These are phyloP conservation scores for Chrysanthemum lavandulifolium DNA, from an alignment of 129 eudicot species.

Conservation along the genomic window DNA sequence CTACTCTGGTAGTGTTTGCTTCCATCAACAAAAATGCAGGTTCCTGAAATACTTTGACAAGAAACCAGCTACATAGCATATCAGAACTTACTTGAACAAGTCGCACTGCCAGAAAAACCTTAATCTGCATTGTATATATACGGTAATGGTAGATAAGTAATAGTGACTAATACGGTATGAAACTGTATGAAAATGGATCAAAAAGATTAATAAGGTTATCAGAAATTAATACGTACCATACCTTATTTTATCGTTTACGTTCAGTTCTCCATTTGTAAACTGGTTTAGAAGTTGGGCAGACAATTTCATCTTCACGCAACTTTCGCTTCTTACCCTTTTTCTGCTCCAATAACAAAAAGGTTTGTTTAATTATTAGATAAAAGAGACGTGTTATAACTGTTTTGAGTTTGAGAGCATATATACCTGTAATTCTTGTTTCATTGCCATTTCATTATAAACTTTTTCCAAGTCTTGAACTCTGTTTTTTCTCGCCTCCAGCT, in stretches of 20 bases:
- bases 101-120: constrained; percentile 5
- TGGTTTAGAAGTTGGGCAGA: constrained; percentile 55
- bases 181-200: not conserved
- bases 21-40: constrained; percentile 2
- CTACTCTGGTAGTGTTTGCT: not conserved
- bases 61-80: constrained; percentile 2
- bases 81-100: not conserved
- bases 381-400: not conserved
- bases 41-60: constrained; percentile 2
- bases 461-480: constrained; percentile 68
- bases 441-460: constrained; percentile 65
- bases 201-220: not conserved
- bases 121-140: constrained; percentile 11
- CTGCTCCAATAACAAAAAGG: constrained; percentile 33
- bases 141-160: not conserved
- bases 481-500: constrained; percentile 65
- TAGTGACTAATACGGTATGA: not conserved
- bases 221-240: not conserved
- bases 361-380: not conserved
- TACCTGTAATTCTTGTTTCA: constrained; percentile 87
- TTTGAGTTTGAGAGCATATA: not conserved
- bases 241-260: constrained; percentile 56
- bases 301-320: constrained; percentile 83
- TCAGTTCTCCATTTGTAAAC: constrained; percentile 84
- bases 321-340: constrained; percentile 84